Conservation (phyloP, 148 eudicot species). For the Vaccinium macrocarpon region DNA sequence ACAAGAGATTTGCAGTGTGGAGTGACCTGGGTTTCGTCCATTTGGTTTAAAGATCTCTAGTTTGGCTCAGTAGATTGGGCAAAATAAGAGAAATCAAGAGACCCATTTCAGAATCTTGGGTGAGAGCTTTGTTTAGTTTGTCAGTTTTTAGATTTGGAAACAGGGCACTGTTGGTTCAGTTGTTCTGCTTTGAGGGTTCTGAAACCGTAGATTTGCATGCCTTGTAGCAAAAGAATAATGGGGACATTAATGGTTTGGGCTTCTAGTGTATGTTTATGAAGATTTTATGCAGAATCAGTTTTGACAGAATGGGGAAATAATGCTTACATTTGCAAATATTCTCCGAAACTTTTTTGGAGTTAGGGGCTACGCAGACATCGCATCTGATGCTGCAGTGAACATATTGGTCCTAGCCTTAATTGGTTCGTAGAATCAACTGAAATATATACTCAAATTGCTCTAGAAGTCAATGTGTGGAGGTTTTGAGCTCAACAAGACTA, state of each 20-base stretch:
- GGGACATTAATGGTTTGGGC: not conserved
- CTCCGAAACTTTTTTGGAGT: not conserved
- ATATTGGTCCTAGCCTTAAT: not conserved
- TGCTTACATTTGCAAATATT: not conserved
- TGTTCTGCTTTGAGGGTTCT: not conserved
- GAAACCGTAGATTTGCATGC: not conserved
- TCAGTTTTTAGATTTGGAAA: not conserved
- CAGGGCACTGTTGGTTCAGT: not conserved
- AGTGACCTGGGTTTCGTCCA: not conserved
- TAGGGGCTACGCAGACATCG: not conserved
- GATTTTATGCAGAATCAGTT: conserved; percentile 7
- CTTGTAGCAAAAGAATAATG: not conserved
- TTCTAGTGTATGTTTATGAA: not conserved
- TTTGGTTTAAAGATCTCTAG: not conserved
- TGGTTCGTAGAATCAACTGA: conserved; percentile 2
- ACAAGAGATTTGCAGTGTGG: not conserved
- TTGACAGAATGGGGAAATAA: not conserved
- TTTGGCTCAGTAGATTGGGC: not conserved
- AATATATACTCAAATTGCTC: not conserved
- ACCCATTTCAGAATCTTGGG: conserved; percentile 14
- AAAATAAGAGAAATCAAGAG: not conserved
- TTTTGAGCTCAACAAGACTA: not conserved
- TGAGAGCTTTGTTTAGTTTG: not conserved
- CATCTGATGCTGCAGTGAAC: not conserved
- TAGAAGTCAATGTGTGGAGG: not conserved